A percentile compares a stretch with the other conserved stretches of the same genome.
These are phyloP conservation scores for Tolypocladium paradoxum DNA, from an alignment of 2,329 filamentous ascomycete genomes.

Conservation along the genomic window DNA sequence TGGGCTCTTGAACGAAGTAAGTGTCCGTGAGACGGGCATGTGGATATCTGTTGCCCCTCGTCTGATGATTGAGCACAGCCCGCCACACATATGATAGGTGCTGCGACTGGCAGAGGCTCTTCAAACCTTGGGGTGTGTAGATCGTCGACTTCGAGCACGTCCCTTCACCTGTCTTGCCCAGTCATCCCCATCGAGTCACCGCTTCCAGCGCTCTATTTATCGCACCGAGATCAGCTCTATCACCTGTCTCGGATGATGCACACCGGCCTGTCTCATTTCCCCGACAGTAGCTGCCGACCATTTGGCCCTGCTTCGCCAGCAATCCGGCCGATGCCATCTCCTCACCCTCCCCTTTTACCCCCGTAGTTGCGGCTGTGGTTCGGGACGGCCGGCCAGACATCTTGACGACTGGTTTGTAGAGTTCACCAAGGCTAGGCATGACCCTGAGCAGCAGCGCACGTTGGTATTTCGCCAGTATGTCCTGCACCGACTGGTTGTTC, in stretches of 20 bases:
- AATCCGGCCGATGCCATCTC: slow-evolving; percentile 7
- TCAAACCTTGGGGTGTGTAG: slow-evolving; percentile 25
- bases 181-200: slow-evolving; percentile 29
- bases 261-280: slow-evolving; percentile 29
- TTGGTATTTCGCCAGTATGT: slow-evolving; percentile 30
- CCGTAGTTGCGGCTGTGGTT: slow-evolving; percentile 28
- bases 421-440: slow-evolving; percentile 19
- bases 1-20: slow-evolving; percentile 28
- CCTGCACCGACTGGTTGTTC: slow-evolving; percentile 27
- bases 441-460: slow-evolving; percentile 21
- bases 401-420: slow-evolving; percentile 31
- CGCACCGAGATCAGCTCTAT: slow-evolving; percentile 28
- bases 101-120: slow-evolving; percentile 28
- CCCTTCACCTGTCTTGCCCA: slow-evolving; percentile 28
- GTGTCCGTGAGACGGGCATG: slow-evolving; percentile 28
- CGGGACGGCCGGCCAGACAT: slow-evolving; percentile 29
- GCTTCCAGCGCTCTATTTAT: slow-evolving; percentile 22
- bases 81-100: slow-evolving; percentile 25
- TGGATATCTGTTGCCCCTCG: slow-evolving; percentile 33
- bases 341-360: slow-evolving; percentile 20
- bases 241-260: slow-evolving; percentile 33
- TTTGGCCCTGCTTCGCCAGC: slow-evolving; percentile 29
- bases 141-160: slow-evolving; percentile 34
- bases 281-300: slow-evolving; percentile 29
- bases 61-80: slow-evolving; percentile 29